These are phyloP conservation scores for Penicillium macrosclerotiorum DNA, from an alignment of 495 filamentous ascomycete species.

Conservation along the genomic window DNA sequence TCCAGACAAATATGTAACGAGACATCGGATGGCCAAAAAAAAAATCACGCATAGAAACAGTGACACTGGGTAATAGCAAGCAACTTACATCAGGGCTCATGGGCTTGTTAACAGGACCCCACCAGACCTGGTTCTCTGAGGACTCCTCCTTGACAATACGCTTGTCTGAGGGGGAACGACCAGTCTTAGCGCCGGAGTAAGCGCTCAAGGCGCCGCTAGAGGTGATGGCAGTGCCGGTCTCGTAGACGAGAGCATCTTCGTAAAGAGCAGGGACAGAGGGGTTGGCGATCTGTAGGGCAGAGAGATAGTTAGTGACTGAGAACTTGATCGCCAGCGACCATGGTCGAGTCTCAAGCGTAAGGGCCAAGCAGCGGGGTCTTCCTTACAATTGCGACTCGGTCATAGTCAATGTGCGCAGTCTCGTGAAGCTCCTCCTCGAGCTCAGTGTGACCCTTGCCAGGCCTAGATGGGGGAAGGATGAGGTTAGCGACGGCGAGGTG, in stretches of 20 bases:
- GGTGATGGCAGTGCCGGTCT: constrained; percentile 95
- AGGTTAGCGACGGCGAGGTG: constrained; percentile 32
- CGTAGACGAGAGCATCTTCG: constrained; percentile 98
- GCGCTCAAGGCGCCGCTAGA: constrained; percentile 91
- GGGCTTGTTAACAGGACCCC: constrained; percentile 97
- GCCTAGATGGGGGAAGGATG: constrained; percentile 47
- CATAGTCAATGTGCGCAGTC: constrained; percentile 98
- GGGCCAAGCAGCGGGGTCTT: neutral
- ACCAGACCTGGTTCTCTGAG: constrained; percentile 93
- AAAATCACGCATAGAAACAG: constrained; percentile 23
- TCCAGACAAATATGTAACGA: constrained; percentile 13
- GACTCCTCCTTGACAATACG: constrained; percentile 88
- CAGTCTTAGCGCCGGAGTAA: constrained; percentile 97
- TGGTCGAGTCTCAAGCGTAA: constrained; percentile 8
- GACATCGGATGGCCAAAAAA: too few relatives aligned
- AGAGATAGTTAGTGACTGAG: constrained; percentile 14
- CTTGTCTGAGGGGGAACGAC: constrained; percentile 95
- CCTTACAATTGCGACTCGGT: constrained; percentile 93
- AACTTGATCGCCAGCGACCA: constrained; percentile 7
- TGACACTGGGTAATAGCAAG: neutral
- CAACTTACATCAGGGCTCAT: constrained; percentile 93
- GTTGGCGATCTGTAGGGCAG: constrained; percentile 68
- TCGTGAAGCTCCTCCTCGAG: constrained; percentile 97
- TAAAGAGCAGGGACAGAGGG: constrained; percentile 91
- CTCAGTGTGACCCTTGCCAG: constrained; percentile 85